phyloP scores from a whole-genome alignment of 2,329 filamentous ascomycete genomes.

The Elsinoe perseae region DNA sequence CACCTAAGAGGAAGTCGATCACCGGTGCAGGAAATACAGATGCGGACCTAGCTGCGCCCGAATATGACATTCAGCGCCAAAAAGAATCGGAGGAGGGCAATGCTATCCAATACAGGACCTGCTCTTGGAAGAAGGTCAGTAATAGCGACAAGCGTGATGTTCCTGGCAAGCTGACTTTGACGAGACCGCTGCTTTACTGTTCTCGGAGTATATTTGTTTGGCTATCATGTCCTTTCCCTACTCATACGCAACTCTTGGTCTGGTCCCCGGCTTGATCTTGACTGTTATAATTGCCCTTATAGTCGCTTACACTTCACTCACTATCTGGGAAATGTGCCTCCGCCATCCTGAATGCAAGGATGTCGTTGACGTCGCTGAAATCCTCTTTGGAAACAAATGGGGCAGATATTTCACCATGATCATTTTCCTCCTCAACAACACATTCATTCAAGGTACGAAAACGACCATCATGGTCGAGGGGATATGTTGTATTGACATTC shows the following conservation, averaged over 20 bases:
- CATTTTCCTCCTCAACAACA: conserved; percentile 93
- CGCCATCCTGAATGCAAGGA: conserved; percentile 86
- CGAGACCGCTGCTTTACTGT: conserved; percentile 76
- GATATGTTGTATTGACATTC: background rate
- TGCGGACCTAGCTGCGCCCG: conserved; percentile 32
- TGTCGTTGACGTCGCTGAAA: conserved; percentile 92
- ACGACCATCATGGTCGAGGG: background rate
- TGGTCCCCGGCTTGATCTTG: conserved; percentile 78
- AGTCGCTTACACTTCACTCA: conserved; percentile 75
- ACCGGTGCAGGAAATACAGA: conserved; percentile 21
- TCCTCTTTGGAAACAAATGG: conserved; percentile 76
- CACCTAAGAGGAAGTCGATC: conserved; percentile 31
- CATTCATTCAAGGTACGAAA: conserved; percentile 59
- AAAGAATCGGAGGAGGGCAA: conserved; percentile 68
- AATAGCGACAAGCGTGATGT: background rate
- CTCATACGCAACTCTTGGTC: conserved; percentile 79
- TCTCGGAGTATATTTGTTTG: conserved; percentile 92
- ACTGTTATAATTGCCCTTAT: conserved; percentile 69
- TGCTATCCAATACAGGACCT: conserved; percentile 85
- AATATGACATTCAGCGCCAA: conserved; percentile 53
- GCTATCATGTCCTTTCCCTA: conserved; percentile 93
- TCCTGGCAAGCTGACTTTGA: background rate
- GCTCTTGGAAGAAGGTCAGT: conserved; percentile 77
- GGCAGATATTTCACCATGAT: conserved; percentile 61
- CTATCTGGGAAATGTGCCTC: conserved; percentile 73